These are phyloP conservation scores for Candida gorgasii DNA, from an alignment of 805 yeast species.

Conservation along the genomic window DNA sequence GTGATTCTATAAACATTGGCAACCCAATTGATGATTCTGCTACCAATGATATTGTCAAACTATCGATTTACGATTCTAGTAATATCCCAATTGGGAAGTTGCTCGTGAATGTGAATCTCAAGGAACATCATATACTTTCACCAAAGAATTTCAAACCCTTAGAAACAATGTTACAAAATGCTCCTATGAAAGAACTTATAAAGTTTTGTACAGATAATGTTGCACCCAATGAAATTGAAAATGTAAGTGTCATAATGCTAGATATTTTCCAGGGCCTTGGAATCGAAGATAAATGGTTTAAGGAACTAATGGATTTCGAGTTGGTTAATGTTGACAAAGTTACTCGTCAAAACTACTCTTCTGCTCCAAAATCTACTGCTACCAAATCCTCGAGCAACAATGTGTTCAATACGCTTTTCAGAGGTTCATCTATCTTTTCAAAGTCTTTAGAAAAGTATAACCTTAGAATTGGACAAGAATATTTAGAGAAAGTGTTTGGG, in stretches of 20 bases:
- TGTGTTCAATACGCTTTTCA: constrained; percentile 50
- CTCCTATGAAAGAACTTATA: constrained; percentile 55
- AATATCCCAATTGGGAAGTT: constrained; percentile 57
- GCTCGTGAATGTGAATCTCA: constrained; percentile 49
- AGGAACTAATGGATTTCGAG: constrained; percentile 67
- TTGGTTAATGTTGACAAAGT: constrained; percentile 48
- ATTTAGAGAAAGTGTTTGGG: constrained; percentile 71
- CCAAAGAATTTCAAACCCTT: constrained; percentile 60
- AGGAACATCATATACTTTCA: constrained; percentile 60
- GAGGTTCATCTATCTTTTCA: constrained; percentile 84
- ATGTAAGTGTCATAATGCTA: constrained; percentile 57
- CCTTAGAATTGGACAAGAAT: constrained; percentile 75
- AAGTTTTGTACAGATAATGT: constrained; percentile 44
- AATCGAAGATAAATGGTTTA: constrained; percentile 72
- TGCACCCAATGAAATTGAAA: constrained; percentile 49
- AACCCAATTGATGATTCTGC: constrained; percentile 7
- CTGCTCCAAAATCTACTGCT: constrained; percentile 1
- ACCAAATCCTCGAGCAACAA: constrained; percentile 31
- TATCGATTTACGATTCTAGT: constrained; percentile 44
- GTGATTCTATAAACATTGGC: constrained; percentile 24
- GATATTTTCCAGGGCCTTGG: constrained; percentile 75
- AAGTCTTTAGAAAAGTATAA: constrained; percentile 79
- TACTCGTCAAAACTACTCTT: constrained; percentile 43
- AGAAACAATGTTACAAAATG: constrained; percentile 57
- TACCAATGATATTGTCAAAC: constrained; percentile 40